Evolutionary conservation across 192 early-diverging fungal genomes (phyloP).

Genomic region (Coemansia sp.): DNA sequence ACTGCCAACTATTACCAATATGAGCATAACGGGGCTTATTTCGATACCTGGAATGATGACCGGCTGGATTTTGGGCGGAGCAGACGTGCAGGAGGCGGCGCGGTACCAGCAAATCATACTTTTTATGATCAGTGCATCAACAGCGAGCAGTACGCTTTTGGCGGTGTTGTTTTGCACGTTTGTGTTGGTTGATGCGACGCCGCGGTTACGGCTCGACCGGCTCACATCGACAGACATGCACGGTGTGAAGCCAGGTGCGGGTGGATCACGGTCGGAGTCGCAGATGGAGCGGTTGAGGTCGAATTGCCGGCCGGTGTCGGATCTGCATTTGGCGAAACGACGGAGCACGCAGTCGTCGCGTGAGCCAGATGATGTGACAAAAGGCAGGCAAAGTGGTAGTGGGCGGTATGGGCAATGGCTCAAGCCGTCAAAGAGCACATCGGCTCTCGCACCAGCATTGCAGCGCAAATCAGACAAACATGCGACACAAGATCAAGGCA

Average conservation of each 20-base stretch:
- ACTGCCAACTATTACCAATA: slow-evolving; percentile 76
- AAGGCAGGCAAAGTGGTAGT: too few relatives aligned
- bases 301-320: slow-evolving; percentile 42
- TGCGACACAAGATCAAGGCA: too few relatives aligned
- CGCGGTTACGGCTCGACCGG: slow-evolving; percentile 34
- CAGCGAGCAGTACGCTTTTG: slow-evolving; percentile 61
- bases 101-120: slow-evolving; percentile 83
- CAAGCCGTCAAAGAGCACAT: slow-evolving; percentile 23
- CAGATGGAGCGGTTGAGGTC: slow-evolving; percentile 35
- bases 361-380: neutral
- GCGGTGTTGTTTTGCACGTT: slow-evolving; percentile 45
- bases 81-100: slow-evolving; percentile 74
- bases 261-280: neutral
- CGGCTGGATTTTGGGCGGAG: slow-evolving; percentile 82
- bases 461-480: neutral
- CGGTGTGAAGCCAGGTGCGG: slow-evolving; percentile 56
- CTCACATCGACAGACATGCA: slow-evolving; percentile 59
- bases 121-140: slow-evolving; percentile 80
- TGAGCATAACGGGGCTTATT: slow-evolving; percentile 82
- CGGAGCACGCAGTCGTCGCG: slow-evolving; percentile 7
- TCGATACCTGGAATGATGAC: slow-evolving; percentile 91
- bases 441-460: slow-evolving; percentile 2
- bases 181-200: slow-evolving; percentile 32
- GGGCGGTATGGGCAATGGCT: neutral
- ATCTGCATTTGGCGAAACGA: slow-evolving; percentile 16